Evolutionary conservation across 176 grass and related monocot species (phyloP).

Genomic region (Musa schizocarpa): DNA sequence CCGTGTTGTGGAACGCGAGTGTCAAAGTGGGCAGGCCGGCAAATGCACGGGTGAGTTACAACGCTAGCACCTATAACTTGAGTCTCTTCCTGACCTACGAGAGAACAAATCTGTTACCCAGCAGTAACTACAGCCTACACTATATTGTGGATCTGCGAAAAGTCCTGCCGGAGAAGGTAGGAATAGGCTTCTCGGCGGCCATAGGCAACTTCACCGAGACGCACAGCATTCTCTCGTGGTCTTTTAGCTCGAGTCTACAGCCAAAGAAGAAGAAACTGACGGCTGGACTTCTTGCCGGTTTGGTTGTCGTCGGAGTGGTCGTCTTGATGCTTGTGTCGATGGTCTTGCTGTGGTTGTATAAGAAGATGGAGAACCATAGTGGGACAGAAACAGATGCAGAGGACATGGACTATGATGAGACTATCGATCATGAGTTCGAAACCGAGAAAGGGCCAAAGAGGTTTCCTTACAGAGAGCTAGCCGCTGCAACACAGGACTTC

Average conservation of each 20-base stretch:
- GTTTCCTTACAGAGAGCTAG: constrained; percentile 4
- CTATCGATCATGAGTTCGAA: background rate
- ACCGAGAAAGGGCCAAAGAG: constrained; percentile 1
- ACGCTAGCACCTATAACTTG: constrained; percentile 3
- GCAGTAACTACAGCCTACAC: background rate
- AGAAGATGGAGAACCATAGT: background rate
- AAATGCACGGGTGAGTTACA: background rate
- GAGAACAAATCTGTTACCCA: background rate
- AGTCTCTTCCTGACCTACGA: background rate
- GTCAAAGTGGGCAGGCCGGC: background rate
- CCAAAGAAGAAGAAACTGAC: background rate
- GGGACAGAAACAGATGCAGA: background rate
- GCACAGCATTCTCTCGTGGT: constrained; percentile 1
- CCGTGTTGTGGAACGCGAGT: background rate
- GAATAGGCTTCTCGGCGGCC: background rate
- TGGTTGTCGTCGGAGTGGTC: background rate
- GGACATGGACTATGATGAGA: background rate
- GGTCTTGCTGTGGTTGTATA: background rate
- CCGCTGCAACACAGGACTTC: background rate
- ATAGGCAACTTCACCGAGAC: background rate
- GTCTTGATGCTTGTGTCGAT: background rate
- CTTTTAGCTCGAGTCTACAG: background rate
- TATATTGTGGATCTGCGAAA: background rate
- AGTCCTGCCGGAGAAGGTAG: constrained; percentile 2
- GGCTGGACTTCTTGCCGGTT: background rate